Evolutionary conservation across 805 yeast species (phyloP), one percentile per base, ranked within the genome.

Genomic region (Lachancea fermentati): DNA sequence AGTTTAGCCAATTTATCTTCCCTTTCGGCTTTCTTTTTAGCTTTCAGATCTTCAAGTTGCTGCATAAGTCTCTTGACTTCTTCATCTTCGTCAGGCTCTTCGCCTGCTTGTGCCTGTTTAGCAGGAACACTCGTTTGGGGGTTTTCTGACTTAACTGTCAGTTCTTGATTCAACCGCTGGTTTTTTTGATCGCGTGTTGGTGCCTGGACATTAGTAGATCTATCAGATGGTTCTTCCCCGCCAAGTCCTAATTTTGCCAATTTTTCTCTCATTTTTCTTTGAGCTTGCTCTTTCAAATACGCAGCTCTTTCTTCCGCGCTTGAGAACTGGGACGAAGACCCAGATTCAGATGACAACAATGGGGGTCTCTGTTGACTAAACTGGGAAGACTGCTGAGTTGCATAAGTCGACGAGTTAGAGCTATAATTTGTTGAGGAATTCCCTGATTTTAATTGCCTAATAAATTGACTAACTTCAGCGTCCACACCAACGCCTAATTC

Each of bases 231-330:
- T 3, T 55, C 57, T 42, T 65, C 63, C 55, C 78, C 67, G 16
- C 71, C 64, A 44, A 86, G 74, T 2, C 95, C 95, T 42, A 87
- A 70, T 46, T 80, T 83, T 2, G 94, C 95, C 53, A 87, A 69
- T 52, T 87, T 72, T 52, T 85, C 95, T 45, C 79, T 80, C 96
- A 88, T 87, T 62, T 85, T 75, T 53, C 80, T 79, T 51, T 76
- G 76, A 2, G 86, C 86, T 54, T 85, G 91, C 13, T 87, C 91
- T 59, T 85, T 87, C 39, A 86, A 78, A 52, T 76, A 74, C n/a
- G 85, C 82, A 4, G 93, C 75, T 45, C 94, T 70, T 34, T 84
- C 89, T 43, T 77, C 83, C 1, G 84, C 71, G 8, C 77, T 66
- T 22, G 59, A 13, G 55, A 62, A 68, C 17, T 51, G 49, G 13